phyloP scores from a whole-genome alignment of 2,329 filamentous ascomycete genomes.

The Alternaria panax region DNA sequence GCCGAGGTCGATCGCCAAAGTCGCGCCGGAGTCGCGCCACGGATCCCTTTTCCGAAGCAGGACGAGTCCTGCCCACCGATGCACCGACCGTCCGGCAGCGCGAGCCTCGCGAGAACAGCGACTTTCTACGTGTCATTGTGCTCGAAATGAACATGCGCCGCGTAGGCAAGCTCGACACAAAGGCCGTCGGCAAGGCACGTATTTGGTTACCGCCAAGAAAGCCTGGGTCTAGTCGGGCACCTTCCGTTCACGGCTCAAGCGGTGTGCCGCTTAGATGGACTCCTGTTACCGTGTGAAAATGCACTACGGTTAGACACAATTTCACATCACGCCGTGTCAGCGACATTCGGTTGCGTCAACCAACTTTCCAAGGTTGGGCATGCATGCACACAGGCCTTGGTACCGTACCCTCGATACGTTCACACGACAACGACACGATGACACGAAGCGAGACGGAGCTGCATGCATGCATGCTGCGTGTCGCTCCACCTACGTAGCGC shows the following conservation, averaged over 20 bases:
- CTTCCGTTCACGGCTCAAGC: constrained; percentile 32
- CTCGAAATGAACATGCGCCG: constrained; percentile 74
- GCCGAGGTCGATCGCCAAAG: constrained; percentile 42
- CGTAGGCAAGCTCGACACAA: constrained; percentile 66
- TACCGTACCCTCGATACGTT: constrained; percentile 11
- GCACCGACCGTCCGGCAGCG: constrained; percentile 60
- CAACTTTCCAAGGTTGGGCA: constrained; percentile 27
- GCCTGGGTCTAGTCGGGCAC: constrained; percentile 35
- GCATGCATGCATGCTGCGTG: neutral
- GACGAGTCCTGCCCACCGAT: constrained; percentile 50
- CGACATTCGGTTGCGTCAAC: constrained; percentile 4
- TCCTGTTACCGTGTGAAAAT: constrained; percentile 30
- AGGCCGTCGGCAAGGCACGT: constrained; percentile 62
- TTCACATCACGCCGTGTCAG: constrained; percentile 12
- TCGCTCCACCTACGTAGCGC: constrained; percentile 4
- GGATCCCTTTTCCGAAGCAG: constrained; percentile 55
- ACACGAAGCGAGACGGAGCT: constrained; percentile 1
- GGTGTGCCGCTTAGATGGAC: constrained; percentile 49
- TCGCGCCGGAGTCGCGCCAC: constrained; percentile 31
- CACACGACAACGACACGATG: constrained; percentile 6
- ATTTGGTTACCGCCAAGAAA: constrained; percentile 68
- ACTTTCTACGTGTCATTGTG: constrained; percentile 70
- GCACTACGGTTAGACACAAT: constrained; percentile 13
- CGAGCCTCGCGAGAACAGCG: constrained; percentile 69
- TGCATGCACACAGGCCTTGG: constrained; percentile 22